Conservation (phyloP, 257 asterid genomes). For the Cordia subcordata region DNA sequence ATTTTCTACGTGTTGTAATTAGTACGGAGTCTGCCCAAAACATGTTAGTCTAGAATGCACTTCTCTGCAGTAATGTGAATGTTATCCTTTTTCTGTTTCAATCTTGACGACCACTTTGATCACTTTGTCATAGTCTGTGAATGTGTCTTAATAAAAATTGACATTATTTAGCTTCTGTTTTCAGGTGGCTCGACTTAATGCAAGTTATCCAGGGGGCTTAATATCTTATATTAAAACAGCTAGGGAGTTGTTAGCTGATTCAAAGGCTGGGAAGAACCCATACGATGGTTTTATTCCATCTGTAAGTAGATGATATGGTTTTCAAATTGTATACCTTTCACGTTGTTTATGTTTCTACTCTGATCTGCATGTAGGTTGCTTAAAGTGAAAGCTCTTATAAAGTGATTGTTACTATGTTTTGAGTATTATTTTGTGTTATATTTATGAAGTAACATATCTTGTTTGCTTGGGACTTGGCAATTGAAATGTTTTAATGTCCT, state of each 20-base stretch:
- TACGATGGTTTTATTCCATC: constrained; percentile 95
- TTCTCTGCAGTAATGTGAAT: background rate
- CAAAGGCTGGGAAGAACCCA: constrained; percentile 94
- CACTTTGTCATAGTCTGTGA: background rate
- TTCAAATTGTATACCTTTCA: background rate
- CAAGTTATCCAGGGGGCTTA: constrained; percentile 90
- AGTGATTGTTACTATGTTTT: no score
- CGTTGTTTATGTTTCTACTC: background rate
- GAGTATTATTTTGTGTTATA: no score
- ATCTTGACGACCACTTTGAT: background rate
- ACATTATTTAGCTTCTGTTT: constrained; percentile 10
- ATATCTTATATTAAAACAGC: constrained; percentile 77
- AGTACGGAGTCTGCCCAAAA: no score
- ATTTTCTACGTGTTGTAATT: no score
- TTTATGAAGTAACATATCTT: no score
- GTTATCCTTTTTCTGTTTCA: no score
- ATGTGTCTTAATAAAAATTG: constrained; percentile 5
- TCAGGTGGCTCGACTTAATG: constrained; percentile 74
- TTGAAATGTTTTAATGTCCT: no score
- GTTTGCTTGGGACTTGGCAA: no score
- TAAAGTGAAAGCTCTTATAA: no score
- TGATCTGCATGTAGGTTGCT: no score
- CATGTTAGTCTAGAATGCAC: background rate
- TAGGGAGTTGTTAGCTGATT: constrained; percentile 86
- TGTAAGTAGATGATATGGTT: constrained; percentile 43